phyloP scores from a whole-genome alignment of 2,329 filamentous ascomycete species.

The Fusarium buxicola region DNA sequence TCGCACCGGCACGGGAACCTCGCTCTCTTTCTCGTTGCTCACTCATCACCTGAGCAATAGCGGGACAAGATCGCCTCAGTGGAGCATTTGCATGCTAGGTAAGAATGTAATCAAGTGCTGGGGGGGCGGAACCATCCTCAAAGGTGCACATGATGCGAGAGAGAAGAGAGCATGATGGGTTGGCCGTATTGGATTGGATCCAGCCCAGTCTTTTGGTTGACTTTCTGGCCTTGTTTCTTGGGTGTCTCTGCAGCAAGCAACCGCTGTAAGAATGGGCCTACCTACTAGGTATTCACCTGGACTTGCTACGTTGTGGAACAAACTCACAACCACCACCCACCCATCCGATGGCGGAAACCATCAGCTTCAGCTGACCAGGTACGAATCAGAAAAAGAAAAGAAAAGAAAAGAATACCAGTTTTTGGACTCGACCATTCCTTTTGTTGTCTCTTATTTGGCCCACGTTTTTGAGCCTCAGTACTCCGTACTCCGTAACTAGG shows the following conservation, averaged over 20 bases:
- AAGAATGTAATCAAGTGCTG: background rate
- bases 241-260: conserved; percentile 4
- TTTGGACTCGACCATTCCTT: background rate
- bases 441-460: background rate
- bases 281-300: background rate
- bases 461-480: too few relatives aligned
- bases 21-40: conserved; percentile 5
- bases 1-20: conserved; percentile 10
- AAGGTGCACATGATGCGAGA: conserved; percentile 25
- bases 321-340: conserved; percentile 17
- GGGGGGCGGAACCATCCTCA: background rate
- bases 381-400: background rate
- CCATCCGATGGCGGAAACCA: conserved; percentile 7
- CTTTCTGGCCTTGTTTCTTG: conserved; percentile 11
- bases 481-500: too few relatives aligned
- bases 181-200: conserved; percentile 12
- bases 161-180: conserved; percentile 19
- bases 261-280: conserved; percentile 4
- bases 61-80: conserved; percentile 16
- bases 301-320: conserved; percentile 1
- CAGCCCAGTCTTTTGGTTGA: conserved; percentile 8
- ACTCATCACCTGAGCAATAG: conserved; percentile 8
- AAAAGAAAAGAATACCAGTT: conserved; percentile 1
- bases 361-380: conserved; percentile 12
- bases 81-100: conserved; percentile 6